Conservation (phyloP, 148 eudicot genomes). For the Diospyros lotus region DNA sequence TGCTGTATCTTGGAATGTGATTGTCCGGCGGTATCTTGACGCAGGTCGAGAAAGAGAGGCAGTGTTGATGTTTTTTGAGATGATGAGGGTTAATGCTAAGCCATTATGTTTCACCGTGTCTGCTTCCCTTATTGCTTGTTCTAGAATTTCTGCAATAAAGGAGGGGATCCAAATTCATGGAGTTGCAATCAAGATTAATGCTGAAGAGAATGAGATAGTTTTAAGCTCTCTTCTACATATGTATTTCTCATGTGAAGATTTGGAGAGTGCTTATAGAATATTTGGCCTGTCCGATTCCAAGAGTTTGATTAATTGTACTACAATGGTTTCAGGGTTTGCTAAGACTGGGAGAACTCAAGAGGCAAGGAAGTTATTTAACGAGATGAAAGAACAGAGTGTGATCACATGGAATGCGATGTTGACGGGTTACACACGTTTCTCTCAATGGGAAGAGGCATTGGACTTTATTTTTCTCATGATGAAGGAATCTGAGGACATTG, state of each 20-base stretch:
- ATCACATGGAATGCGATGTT: conserved; percentile 80
- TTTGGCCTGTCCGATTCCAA: conserved; percentile 37
- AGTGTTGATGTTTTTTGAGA: conserved; percentile 43
- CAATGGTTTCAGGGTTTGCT: conserved; percentile 65
- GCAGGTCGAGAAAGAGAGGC: conserved; percentile 43
- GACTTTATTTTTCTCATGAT: conserved; percentile 42
- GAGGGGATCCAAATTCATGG: conserved; percentile 73
- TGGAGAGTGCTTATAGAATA: conserved; percentile 42
- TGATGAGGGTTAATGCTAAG: conserved; percentile 32
- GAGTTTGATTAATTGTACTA: conserved; percentile 48
- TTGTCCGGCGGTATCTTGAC: conserved; percentile 73
- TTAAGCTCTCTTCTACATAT: conserved; percentile 52
- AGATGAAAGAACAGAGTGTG: conserved; percentile 61
- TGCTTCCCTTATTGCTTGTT: conserved; percentile 68
- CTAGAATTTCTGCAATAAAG: conserved; percentile 32
- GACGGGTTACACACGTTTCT: conserved; percentile 49
- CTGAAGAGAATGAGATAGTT: conserved; percentile 50
- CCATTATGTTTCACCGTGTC: conserved; percentile 56
- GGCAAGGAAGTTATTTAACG: conserved; percentile 59
- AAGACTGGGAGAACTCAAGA: conserved; percentile 41
- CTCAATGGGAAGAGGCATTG: conserved; percentile 63
- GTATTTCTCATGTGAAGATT: conserved; percentile 54
- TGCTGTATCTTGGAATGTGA: conserved; percentile 79
- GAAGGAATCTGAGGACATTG: conserved; percentile 23
- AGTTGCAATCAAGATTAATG: conserved; percentile 37